Base-by-base conservation (phyloP, 2,329 filamentous ascomycete genomes). In the Ascochyta lentis region DNA sequence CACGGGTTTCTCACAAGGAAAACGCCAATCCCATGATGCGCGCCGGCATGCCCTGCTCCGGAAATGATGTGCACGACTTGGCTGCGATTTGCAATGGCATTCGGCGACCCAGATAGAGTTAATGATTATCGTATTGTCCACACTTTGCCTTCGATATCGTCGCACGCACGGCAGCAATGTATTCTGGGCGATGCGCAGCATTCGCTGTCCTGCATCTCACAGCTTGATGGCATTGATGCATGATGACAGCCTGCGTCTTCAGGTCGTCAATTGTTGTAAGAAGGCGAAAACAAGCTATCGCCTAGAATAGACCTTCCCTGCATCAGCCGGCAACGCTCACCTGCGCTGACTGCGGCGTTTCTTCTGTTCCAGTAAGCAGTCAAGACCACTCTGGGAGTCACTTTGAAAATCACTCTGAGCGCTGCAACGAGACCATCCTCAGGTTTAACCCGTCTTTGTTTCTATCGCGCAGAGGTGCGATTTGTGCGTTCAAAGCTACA, bases 241-340 rank as follows among this genome's bases (percentile, higher is more conserved):
- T 56, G 54, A 49, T 64, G 56, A 57, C 55, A 39, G 50, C 50
- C 51, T 63, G 49, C 47, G 53, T 54, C 8, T 33, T 2, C 23
- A n/a, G 43, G 16, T 59, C 62, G 65, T 58, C 54, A 63, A 63
- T 54, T 66, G 58, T 67, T 66, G 64, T 59, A 58, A 49, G 47
- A 27, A 19, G 16, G 16, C 19, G 16, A 16, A 47, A 65, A 64
- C 59, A 64, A 66, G 63, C 60, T 60, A 52, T 37, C 39, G 34
- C 60, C 57, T 49, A 64, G 59, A 64, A 64, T 64, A 63, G 58
- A 48, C 41, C 47, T 53, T 54, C 47, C 55, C 45, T 58, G 37
- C 44, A 55, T 38, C 43, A 39, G 47, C 42, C 16, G 35, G 42
- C 33, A 26, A 42, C 29, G 22, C 22, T 41, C 41, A 37, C 29